Evolutionary conservation across 2,329 filamentous ascomycete species (phyloP).

Genomic region (Hypoxylon sp.): DNA sequence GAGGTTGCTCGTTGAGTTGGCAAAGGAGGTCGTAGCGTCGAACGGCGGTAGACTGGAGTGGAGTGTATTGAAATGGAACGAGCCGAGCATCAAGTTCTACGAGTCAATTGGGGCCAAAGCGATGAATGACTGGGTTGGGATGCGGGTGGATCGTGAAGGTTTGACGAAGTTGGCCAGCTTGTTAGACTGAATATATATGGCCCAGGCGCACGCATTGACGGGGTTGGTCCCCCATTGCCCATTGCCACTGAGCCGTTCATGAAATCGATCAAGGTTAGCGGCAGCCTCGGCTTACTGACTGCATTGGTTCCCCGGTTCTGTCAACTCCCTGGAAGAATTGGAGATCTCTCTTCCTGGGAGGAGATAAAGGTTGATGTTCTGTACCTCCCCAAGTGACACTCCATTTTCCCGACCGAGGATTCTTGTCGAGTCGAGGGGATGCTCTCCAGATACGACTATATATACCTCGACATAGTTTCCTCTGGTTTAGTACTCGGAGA

Average conservation of each 20-base stretch:
- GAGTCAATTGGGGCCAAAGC: slow-evolving; percentile 73
- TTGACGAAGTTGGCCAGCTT: slow-evolving; percentile 69
- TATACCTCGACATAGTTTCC: slow-evolving; percentile 60
- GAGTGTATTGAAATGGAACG: slow-evolving; percentile 93
- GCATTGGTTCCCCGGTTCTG: slow-evolving; percentile 41
- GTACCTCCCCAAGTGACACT: slow-evolving; percentile 61
- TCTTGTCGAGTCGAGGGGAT: slow-evolving; percentile 53
- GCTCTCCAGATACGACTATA: slow-evolving; percentile 54
- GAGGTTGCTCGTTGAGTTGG: slow-evolving; percentile 77
- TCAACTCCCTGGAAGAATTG: slow-evolving; percentile 64
- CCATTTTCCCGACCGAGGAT: slow-evolving; percentile 45
- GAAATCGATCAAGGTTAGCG: not conserved
- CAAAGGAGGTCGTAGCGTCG: slow-evolving; percentile 80
- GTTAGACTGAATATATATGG: slow-evolving; percentile 46
- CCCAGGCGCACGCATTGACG: not conserved
- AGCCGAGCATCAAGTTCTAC: slow-evolving; percentile 90
- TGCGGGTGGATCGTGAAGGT: slow-evolving; percentile 77
- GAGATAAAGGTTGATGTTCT: slow-evolving; percentile 43
- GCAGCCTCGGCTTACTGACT: not conserved
- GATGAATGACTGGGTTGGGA: slow-evolving; percentile 78
- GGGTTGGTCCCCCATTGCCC: not conserved
- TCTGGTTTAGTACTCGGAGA: slow-evolving; percentile 52
- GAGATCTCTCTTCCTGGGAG: slow-evolving; percentile 52
- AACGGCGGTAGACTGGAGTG: slow-evolving; percentile 85
- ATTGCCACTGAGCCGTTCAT: no score